Evolutionary conservation across 805 yeast species (phyloP).

Genomic region (Lachancea waltii): DNA sequence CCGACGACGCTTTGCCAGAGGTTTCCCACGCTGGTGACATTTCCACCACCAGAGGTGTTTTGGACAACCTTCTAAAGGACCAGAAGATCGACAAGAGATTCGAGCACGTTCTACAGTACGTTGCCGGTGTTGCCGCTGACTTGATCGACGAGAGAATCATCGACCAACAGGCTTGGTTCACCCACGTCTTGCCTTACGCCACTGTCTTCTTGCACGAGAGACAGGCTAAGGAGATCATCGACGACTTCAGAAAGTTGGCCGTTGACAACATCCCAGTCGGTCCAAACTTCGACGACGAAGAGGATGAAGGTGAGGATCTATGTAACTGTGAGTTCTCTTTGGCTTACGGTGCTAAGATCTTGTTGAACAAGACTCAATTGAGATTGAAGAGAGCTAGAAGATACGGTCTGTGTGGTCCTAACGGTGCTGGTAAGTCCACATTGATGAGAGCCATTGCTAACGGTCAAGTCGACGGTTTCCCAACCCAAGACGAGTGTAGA

Average conservation of each 20-base stretch:
- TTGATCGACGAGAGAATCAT: constrained; percentile 96
- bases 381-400: constrained; percentile 98
- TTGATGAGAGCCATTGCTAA: constrained; percentile 96
- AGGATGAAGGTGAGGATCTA: constrained; percentile 98
- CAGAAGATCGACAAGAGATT: constrained; percentile 72
- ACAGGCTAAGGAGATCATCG: constrained; percentile 84
- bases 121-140: constrained; percentile 97
- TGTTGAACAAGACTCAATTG: constrained; percentile 98
- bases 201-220: constrained; percentile 92
- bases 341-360: constrained; percentile 99
- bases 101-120: constrained; percentile 67
- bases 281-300: constrained; percentile 92
- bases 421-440: constrained; percentile 99
- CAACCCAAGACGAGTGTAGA: constrained; percentile 97
- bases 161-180: constrained; percentile 88
- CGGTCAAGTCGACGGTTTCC: constrained; percentile 99
- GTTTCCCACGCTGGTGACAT: constrained; percentile 98
- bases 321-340: constrained; percentile 99
- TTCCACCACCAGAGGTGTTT: constrained; percentile 75
- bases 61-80: constrained; percentile 64
- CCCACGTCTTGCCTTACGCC: constrained; percentile 85
- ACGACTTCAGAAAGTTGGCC: constrained; percentile 92
- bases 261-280: constrained; percentile 97
- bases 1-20: constrained; percentile 87
- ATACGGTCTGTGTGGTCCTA: constrained; percentile 99